These are phyloP conservation scores for Lactarius pseudohatsudake DNA, from an alignment of 768 basidiomycete genomes.

Conservation along the genomic window DNA sequence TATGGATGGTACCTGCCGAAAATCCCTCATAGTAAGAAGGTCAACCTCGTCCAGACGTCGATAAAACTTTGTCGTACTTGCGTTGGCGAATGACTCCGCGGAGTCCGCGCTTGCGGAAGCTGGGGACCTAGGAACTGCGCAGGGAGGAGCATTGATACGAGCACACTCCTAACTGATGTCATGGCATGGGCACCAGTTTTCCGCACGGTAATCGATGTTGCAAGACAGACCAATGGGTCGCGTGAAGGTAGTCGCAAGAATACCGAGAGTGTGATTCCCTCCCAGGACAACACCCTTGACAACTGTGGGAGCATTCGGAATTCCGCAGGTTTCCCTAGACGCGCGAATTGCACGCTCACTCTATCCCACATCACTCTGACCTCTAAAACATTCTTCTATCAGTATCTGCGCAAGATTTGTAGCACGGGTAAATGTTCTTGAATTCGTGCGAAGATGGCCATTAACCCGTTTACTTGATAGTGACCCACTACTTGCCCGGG, in stretches of 20 bases:
- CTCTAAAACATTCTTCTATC: neutral
- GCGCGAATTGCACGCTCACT: no score
- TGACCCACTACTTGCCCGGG: no score
- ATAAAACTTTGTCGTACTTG: conserved; percentile 33
- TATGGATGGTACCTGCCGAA: conserved; percentile 45
- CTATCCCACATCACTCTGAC: no score
- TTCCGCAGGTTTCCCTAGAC: no score
- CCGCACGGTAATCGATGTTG: conserved; percentile 77
- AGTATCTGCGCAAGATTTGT: neutral
- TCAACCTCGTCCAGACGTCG: conserved; percentile 67
- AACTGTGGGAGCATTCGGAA: no score
- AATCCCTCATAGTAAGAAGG: conserved; percentile 65
- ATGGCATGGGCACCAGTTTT: conserved; percentile 59
- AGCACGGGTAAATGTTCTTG: neutral
- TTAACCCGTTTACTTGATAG: no score
- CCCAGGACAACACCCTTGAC: no score
- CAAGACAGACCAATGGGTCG: conserved; percentile 46
- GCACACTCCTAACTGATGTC: conserved; percentile 34
- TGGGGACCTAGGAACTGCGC: conserved; percentile 37
- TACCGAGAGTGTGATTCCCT: no score
- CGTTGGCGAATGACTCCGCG: conserved; percentile 31
- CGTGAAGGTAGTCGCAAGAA: conserved; percentile 46
- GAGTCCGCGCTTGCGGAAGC: conserved; percentile 33
- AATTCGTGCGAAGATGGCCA: neutral
- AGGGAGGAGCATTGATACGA: conserved; percentile 38